phyloP scores from a whole-genome alignment of 2,329 filamentous ascomycete species.

The Volutella citrinella region DNA sequence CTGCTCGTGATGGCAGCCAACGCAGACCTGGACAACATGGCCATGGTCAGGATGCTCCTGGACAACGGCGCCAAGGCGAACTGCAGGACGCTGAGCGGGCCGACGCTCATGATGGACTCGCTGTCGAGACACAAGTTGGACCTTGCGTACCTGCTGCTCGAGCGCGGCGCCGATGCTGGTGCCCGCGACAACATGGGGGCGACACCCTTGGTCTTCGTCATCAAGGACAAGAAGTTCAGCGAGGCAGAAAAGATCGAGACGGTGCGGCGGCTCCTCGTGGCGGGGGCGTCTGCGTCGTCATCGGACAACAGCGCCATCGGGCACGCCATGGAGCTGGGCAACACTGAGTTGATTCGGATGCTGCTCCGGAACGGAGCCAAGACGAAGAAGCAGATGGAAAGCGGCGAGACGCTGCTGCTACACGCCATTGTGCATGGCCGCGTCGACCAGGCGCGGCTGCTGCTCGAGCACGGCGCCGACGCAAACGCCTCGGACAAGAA shows the following conservation, averaged over 20 bases:
- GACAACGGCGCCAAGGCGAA: conserved; percentile 31
- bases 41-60: conserved; percentile 33
- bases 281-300: conserved; percentile 30
- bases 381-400: conserved; percentile 23
- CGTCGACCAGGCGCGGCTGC: conserved; percentile 19
- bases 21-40: conserved; percentile 20
- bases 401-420: conserved; percentile 29
- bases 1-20: conserved; percentile 31
- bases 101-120: conserved; percentile 31
- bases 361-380: conserved; percentile 28
- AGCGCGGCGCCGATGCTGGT: conserved; percentile 31
- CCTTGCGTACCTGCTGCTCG: conserved; percentile 29
- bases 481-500: conserved; percentile 29
- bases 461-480: conserved; percentile 32
- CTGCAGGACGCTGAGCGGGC: conserved; percentile 27
- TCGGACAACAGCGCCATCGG: conserved; percentile 21
- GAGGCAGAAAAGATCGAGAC: conserved; percentile 24
- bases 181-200: conserved; percentile 30
- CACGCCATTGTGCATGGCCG: conserved; percentile 27
- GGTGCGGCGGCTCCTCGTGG: conserved; percentile 29
- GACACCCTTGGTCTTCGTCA: conserved; percentile 28
- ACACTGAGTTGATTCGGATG: conserved; percentile 22
- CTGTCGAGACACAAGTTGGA: conserved; percentile 31
- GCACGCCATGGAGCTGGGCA: conserved; percentile 23
- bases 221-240: conserved; percentile 24